These are phyloP conservation scores for Mucuna pruriens DNA, from an alignment of 306 rosid species.

Conservation along the genomic window DNA sequence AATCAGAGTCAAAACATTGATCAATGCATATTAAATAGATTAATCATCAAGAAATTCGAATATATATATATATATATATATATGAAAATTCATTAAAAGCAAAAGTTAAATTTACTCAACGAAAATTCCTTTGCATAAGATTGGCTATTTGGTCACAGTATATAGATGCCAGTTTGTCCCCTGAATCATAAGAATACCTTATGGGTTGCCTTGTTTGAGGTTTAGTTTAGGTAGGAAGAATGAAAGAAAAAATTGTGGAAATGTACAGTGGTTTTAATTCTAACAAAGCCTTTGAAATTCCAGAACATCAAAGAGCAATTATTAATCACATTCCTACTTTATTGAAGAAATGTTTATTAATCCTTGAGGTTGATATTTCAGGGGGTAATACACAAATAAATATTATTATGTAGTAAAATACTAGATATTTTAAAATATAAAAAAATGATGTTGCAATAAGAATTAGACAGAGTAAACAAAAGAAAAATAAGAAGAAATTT, in stretches of 20 bases:
- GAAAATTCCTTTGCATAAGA: not conserved
- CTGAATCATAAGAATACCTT: not conserved
- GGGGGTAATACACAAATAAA: no score
- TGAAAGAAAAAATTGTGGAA: not conserved
- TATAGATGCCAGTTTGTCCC: not conserved
- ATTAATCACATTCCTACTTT: not conserved
- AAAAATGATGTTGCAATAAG: no score
- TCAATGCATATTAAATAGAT: not conserved
- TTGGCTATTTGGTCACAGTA: not conserved
- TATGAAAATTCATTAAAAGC: not conserved
- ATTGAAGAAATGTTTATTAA: not conserved
- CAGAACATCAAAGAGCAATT: not conserved
- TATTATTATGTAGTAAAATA: no score
- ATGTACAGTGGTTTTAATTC: not conserved
- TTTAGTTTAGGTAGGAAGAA: not conserved
- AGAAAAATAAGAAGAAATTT: no score
- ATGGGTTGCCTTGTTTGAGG: not conserved
- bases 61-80: not conserved
- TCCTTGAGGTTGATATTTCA: not conserved
- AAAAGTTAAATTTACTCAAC: not conserved
- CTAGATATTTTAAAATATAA: no score
- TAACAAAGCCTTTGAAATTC: constrained; percentile 1
- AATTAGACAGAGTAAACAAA: no score
- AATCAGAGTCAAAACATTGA: not conserved
- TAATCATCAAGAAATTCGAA: constrained; percentile 1